phyloP scores from a whole-genome alignment of 345 rosid genomes.

The Bretschneidera sinensis region DNA sequence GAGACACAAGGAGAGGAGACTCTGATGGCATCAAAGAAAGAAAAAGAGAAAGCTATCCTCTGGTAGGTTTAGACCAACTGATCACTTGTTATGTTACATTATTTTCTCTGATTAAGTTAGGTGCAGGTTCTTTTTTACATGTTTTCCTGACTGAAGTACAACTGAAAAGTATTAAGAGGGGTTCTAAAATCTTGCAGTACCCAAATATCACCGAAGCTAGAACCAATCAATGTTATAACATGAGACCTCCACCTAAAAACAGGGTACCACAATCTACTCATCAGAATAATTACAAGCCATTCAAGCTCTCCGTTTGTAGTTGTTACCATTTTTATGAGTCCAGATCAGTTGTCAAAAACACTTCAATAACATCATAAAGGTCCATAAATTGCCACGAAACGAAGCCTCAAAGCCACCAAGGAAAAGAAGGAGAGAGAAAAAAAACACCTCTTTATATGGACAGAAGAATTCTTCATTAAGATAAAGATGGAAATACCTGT shows the following conservation, averaged over 20 bases:
- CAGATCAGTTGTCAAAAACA: neutral
- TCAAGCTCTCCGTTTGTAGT: too few species aligned
- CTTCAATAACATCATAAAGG: neutral
- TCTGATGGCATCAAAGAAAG: neutral
- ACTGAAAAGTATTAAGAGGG: too few species aligned
- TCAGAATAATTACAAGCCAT: neutral
- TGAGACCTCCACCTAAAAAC: too few species aligned
- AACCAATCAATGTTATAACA: too few species aligned
- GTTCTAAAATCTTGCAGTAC: neutral
- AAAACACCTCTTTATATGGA: neutral
- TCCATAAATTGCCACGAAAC: neutral
- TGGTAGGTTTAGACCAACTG: neutral
- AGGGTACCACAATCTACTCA: neutral
- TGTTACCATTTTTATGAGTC: too few species aligned
- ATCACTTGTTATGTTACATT: too few species aligned
- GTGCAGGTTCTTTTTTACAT: neutral
- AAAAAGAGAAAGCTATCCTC: neutral
- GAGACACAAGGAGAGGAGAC: neutral
- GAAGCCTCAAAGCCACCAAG: neutral
- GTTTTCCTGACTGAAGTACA: neutral
- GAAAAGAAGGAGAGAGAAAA: neutral
- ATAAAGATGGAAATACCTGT: constrained; percentile 37
- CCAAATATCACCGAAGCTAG: too few species aligned
- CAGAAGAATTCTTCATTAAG: neutral
- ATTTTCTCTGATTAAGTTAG: neutral